Evolutionary conservation across 805 yeast genomes (phyloP), one percentile per base, ranked within the genome.

Genomic region (Metschnikowia proteae): DNA sequence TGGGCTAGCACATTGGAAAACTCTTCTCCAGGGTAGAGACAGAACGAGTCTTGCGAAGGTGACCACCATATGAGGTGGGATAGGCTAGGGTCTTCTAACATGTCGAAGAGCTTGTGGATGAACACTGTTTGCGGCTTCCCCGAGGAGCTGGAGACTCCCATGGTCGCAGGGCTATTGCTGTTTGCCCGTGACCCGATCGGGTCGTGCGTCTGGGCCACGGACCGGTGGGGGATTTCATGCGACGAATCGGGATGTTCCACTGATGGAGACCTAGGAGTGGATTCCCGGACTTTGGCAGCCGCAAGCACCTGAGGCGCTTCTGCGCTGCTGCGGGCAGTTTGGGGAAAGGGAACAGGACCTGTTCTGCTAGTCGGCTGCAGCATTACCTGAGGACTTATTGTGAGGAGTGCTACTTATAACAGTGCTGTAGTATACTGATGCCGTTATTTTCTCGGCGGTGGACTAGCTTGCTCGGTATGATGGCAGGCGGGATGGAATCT

Each of bases 61-160:
- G 88, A 68, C 97, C 98, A 92, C 83, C 92, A 84, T 25, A 92
- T 92, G 34, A 92, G 74, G 61, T 86, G 94, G 48, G 79, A 70
- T 31, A 92, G 70, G 28, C 78, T 67, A 2, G 73, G 71, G 62
- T 92, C 97, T 58, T 91, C 96, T 43, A 92, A 76, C 95, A 92
- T 92, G 54, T 85, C 82, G 73, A 88, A 91, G 26, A 92, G 78
- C 63, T 92, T 92, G 67, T 91, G 96, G 51, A 91, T 87, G 69
- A 92, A 92, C 46, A 60, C 77, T 41, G 69, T 71, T 59, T 71
- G 76, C 26, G 74, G 67, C 48, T 71, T 71, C 11, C 65, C 64
- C 31, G 43, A 36, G 13, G 56, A 5, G 45, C 33, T 31, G 31
- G 43, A 11, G 26, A 29, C 40, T 38, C 43, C 25, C 47, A 46